Percentiles rank a stretch among this genome's conserved stretches.
Evolutionary conservation across 2,329 filamentous ascomycete genomes (phyloP).

Genomic region (Colletotrichum cordylinicola): DNA sequence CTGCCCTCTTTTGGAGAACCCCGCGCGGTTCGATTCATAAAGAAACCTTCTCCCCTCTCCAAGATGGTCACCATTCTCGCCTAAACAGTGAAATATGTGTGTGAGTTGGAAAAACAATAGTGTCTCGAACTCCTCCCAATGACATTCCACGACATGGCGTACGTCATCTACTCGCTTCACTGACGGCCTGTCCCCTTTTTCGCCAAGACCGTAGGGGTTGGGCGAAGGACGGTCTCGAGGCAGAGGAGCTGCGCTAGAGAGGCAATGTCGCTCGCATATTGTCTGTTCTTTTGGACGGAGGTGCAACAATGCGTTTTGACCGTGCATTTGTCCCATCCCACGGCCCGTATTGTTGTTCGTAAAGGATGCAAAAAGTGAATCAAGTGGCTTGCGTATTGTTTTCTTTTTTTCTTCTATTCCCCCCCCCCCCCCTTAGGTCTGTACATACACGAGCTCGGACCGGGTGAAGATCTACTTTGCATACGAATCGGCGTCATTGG

Average conservation of each 20-base stretch:
- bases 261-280: background rate
- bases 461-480: background rate
- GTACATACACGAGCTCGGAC: background rate
- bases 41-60: conserved; percentile 11
- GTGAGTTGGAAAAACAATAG: background rate
- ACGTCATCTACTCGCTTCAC: background rate
- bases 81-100: background rate
- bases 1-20: background rate
- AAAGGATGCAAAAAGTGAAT: background rate
- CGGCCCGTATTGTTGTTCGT: background rate
- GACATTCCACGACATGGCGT: background rate
- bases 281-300: background rate
- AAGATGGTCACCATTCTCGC: background rate
- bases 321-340: background rate
- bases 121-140: background rate
- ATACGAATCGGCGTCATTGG: background rate
- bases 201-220: conserved; percentile 1
- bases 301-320: background rate
- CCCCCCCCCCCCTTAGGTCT: background rate
- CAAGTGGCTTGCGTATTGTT: background rate
- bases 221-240: background rate
- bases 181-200: conserved; percentile 12
- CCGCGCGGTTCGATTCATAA: background rate
- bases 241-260: background rate
- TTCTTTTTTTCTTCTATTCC: background rate